These are phyloP conservation scores for Heterobasidion irregulare DNA, from an alignment of 1,284 basidiomycete species.

Conservation along the genomic window DNA sequence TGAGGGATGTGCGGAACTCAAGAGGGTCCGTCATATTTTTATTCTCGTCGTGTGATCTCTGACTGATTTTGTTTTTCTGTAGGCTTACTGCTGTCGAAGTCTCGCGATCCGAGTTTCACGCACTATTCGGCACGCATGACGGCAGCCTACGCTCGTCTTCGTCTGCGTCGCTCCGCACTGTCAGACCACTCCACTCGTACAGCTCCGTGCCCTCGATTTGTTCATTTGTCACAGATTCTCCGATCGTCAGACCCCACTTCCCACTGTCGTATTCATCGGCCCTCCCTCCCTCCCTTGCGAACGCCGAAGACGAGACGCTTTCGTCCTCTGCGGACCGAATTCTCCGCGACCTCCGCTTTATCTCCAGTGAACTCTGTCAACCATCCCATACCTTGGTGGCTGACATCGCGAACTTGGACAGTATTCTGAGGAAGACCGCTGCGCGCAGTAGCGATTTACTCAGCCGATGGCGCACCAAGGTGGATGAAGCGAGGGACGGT, in stretches of 20 bases:
- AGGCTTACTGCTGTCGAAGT: slow-evolving; percentile 66
- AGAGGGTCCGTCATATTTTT: slow-evolving; percentile 42
- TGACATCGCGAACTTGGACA: slow-evolving; percentile 31
- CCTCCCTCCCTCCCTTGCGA: slow-evolving; percentile 4
- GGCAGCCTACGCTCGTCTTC: slow-evolving; percentile 40
- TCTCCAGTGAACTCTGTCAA: slow-evolving; percentile 25
- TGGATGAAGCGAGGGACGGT: slow-evolving; percentile 41
- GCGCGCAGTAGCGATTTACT: slow-evolving; percentile 36
- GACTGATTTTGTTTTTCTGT: not conserved
- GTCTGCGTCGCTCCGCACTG: slow-evolving; percentile 45
- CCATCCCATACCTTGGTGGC: slow-evolving; percentile 9
- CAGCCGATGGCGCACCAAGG: slow-evolving; percentile 37
- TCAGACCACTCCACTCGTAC: slow-evolving; percentile 44
- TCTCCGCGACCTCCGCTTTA: slow-evolving; percentile 41
- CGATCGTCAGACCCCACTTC: not conserved
- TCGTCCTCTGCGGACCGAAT: slow-evolving; percentile 22
- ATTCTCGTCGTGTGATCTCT: not conserved
- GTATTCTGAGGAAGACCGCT: slow-evolving; percentile 35
- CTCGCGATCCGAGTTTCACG: slow-evolving; percentile 51
- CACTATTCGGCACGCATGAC: slow-evolving; percentile 43
- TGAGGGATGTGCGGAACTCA: slow-evolving; percentile 53
- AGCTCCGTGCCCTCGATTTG: slow-evolving; percentile 24
- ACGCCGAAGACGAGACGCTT: slow-evolving; percentile 7
- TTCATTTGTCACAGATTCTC: slow-evolving; percentile 12
- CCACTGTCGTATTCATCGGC: not conserved